phyloP scores from a whole-genome alignment of 768 basidiomycete genomes.

The Mrakia blollopis region DNA sequence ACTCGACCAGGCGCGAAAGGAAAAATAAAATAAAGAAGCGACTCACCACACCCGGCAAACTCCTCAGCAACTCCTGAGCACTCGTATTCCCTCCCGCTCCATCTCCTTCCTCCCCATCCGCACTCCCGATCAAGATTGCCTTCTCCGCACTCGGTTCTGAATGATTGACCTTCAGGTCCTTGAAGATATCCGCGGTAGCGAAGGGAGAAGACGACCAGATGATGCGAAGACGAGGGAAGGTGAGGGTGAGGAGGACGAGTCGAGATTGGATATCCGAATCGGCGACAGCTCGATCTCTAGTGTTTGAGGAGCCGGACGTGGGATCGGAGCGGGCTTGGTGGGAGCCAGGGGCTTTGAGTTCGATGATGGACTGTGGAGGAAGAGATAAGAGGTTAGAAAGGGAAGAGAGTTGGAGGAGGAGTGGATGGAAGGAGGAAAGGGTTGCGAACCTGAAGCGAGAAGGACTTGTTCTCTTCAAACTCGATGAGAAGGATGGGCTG shows the following conservation, averaged over 20 bases:
- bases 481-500: conserved; percentile 88
- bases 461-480: conserved; percentile 95
- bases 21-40: neutral
- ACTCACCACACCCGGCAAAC: conserved; percentile 29
- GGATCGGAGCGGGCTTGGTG: conserved; percentile 32
- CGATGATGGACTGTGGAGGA: conserved; percentile 42
- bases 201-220: conserved; percentile 98
- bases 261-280: conserved; percentile 70
- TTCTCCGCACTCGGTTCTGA: conserved; percentile 72
- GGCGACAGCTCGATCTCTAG: neutral
- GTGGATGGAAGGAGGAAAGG: neutral
- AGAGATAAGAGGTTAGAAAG: conserved; percentile 18
- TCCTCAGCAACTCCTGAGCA: conserved; percentile 25
- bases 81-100: conserved; percentile 17
- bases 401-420: neutral
- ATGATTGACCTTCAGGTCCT: conserved; percentile 75
- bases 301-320: neutral
- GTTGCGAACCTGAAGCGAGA: conserved; percentile 70
- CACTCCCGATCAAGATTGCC: conserved; percentile 75
- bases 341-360: conserved; percentile 39
- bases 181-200: conserved; percentile 84
- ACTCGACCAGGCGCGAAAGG: neutral
- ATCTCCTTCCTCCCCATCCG: conserved; percentile 54
- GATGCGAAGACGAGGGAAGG: conserved; percentile 86
- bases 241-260: conserved; percentile 77